phyloP scores from a whole-genome alignment of 805 yeast genomes.

The Wilhelminamyces savonicus region DNA sequence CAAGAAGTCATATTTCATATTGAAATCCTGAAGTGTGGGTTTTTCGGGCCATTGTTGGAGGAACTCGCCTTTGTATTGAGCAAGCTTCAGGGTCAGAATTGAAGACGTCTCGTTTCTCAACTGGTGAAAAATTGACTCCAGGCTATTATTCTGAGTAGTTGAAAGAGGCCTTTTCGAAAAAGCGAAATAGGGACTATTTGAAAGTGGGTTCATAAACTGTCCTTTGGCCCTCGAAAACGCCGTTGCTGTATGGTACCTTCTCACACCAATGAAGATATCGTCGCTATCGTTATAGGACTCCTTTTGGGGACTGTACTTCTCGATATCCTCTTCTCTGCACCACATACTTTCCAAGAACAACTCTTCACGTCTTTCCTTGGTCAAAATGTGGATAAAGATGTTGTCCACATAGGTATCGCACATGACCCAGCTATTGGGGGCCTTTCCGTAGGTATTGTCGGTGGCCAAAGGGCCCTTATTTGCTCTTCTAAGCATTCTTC shows the following conservation, averaged over 20 bases:
- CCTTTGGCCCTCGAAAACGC: too few species aligned
- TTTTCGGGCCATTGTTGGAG: too few species aligned
- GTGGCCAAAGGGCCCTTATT: constrained; percentile 47
- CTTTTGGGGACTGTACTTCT: constrained; percentile 13
- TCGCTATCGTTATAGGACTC: constrained; percentile 12
- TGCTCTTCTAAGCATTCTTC: constrained; percentile 44
- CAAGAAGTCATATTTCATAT: constrained; percentile 16
- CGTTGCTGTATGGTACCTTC: constrained; percentile 2
- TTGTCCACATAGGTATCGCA: constrained; percentile 61
- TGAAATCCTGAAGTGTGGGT: constrained; percentile 10
- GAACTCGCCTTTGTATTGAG: too few species aligned
- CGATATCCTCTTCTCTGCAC: constrained; percentile 38
- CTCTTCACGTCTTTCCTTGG: constrained; percentile 59
- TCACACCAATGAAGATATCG: constrained; percentile 17
- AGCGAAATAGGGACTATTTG: too few species aligned
- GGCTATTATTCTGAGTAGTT: too few species aligned
- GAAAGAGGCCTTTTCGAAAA: too few species aligned
- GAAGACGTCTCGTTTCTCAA: too few species aligned
- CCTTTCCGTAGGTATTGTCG: constrained; percentile 50
- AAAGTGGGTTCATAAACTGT: too few species aligned
- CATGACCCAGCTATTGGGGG: constrained; percentile 77
- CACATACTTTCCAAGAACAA: constrained; percentile 70
- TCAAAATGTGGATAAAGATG: constrained; percentile 66
- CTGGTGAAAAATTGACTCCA: too few species aligned
- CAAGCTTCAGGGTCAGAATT: too few species aligned